Evolutionary conservation across 495 filamentous ascomycete genomes (phyloP).

Genomic region (Neurospora sp.): DNA sequence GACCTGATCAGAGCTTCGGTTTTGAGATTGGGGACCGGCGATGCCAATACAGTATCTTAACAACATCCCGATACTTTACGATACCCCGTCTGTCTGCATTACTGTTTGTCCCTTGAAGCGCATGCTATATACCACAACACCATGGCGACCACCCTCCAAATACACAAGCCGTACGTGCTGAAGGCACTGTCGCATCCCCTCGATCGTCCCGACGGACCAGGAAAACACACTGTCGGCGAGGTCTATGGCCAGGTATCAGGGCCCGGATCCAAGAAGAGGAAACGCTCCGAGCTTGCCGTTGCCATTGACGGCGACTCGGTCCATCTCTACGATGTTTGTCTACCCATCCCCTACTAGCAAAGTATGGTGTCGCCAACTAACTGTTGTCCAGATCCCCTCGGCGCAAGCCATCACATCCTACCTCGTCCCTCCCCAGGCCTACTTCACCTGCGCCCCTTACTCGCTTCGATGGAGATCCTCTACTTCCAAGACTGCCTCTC

Average conservation of each 20-base stretch:
- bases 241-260: slow-evolving; percentile 51
- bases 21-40: background rate
- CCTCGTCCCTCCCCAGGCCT: slow-evolving; percentile 70
- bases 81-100: background rate
- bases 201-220: slow-evolving; percentile 38
- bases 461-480: slow-evolving; percentile 56
- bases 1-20: slow-evolving; percentile 2
- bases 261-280: slow-evolving; percentile 67
- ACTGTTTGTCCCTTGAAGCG: background rate
- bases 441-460: slow-evolving; percentile 66
- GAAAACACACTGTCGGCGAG: slow-evolving; percentile 53
- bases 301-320: slow-evolving; percentile 86
- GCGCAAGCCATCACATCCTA: slow-evolving; percentile 78
- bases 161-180: slow-evolving; percentile 51
- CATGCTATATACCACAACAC: background rate
- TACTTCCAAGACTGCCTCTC: slow-evolving; percentile 41
- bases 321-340: slow-evolving; percentile 78
- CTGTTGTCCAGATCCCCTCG: slow-evolving; percentile 52
- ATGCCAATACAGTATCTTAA: background rate
- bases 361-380: slow-evolving; percentile 10
- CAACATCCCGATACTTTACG: background rate
- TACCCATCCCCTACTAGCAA: no score
- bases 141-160: slow-evolving; percentile 45
- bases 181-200: slow-evolving; percentile 58
- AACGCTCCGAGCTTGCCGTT: slow-evolving; percentile 72